Conservation (phyloP, 2,329 filamentous ascomycete genomes). For the Fusarium algeriense region DNA sequence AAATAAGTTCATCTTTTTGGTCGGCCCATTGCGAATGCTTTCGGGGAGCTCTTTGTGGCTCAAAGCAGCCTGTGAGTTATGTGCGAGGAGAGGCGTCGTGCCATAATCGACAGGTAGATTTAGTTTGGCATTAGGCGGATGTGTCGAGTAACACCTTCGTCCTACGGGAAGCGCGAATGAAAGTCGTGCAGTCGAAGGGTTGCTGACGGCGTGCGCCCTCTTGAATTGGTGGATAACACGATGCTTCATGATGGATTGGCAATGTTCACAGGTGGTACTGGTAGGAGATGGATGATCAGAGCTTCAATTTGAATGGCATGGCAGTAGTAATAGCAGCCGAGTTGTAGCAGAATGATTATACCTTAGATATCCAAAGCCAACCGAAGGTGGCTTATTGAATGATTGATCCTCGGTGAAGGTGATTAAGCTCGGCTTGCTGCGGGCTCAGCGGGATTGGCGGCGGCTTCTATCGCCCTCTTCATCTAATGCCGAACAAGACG, state of each 20-base stretch:
- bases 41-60: constrained; percentile 77
- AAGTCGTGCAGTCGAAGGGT: constrained; percentile 28
- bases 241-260: constrained; percentile 49
- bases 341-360: constrained; percentile 18
- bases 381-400: constrained; percentile 42
- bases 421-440: constrained; percentile 55
- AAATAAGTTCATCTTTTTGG: constrained; percentile 92
- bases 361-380: constrained; percentile 38
- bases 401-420: constrained; percentile 46
- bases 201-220: constrained; percentile 43
- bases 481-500: constrained; percentile 48
- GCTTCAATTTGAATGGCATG: constrained; percentile 29
- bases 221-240: constrained; percentile 49
- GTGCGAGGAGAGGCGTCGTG: constrained; percentile 82
- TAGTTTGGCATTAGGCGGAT: constrained; percentile 72
- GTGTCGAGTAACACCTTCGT: constrained; percentile 63
- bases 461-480: constrained; percentile 44
- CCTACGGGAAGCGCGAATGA: constrained; percentile 33
- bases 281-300: constrained; percentile 21
- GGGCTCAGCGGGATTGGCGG: constrained; percentile 45
- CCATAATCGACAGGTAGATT: constrained; percentile 92
- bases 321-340: constrained; percentile 8
- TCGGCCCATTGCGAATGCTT: constrained; percentile 74
- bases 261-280: constrained; percentile 8
- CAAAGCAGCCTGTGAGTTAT: constrained; percentile 79